Evolutionary conservation across 371 early-diverging fungal species (phyloP), one percentile per base, ranked within the genome.

Genomic region (Mortierella sp.): DNA sequence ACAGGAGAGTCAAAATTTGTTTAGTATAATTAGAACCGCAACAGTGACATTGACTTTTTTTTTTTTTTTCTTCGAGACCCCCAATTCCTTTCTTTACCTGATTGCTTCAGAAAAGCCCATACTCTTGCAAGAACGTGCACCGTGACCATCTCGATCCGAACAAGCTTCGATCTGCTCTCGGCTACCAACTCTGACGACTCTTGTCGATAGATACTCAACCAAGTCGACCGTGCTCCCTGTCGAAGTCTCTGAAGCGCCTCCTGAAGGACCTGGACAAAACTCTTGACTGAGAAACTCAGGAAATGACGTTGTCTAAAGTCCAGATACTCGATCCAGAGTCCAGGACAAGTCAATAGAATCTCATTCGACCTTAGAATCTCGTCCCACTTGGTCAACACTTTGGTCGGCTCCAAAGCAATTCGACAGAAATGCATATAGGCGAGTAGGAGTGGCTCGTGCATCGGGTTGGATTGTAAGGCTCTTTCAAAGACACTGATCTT

Each of bases 291-390:
- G 59, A 94, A 94, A 59, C 90, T 87, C 1, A 87, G 67, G 47
- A 90, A 90, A 62, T 90, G 89, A 7, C 94, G 91, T 74, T 92
- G 93, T 18, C 94, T 81, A 56, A 88, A 89, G 50, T 91, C 87
- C 58, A 95, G 83, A 69, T 95, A 95, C 48, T 91, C 85, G 9
- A 89, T 89, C 95, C 94, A 94, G 1, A 94, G 74, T 15, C 70
- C 66, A 52, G 85, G 84, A 72, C 77, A 77, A 4, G 68, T 57
- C 7, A 50, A 53, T 11, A 60, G 68, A 14, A 72, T 57, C 18
- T 25, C 47, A 7, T 19, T 21, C 9, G 77, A 77, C 18, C 67
- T 68, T 21, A 95, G 76, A 11, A 90, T 70, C 23, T 75, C 69
- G 56, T 94, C 93, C 95, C 95, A 94, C 72, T 92, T 89, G 6